These are phyloP conservation scores for Diaporthe sp. DNA, from an alignment of 2,329 filamentous ascomycete species.

Conservation along the genomic window DNA sequence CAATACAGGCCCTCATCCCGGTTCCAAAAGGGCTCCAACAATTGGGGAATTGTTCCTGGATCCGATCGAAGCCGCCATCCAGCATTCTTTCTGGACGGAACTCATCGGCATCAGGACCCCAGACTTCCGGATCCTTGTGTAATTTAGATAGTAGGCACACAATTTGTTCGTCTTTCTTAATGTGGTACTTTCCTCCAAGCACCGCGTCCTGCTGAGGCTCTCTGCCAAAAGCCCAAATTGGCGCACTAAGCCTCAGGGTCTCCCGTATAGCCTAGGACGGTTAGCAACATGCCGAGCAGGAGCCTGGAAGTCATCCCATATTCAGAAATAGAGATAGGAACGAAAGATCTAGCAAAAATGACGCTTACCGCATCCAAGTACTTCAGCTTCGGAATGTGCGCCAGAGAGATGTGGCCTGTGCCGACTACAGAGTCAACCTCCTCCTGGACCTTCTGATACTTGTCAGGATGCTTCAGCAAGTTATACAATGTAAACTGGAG, in stretches of 20 bases:
- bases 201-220: neutral
- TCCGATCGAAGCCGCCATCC: conserved; percentile 33
- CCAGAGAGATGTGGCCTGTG: conserved; percentile 25
- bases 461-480: conserved; percentile 35
- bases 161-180: neutral
- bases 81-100: conserved; percentile 38
- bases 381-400: conserved; percentile 35
- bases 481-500: conserved; percentile 35
- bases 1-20: conserved; percentile 43
- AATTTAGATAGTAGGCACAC: conserved; percentile 32
- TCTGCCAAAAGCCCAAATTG: neutral
- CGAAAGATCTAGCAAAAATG: conserved; percentile 28
- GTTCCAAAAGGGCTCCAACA: neutral
- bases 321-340: conserved; percentile 2
- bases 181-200: neutral
- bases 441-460: conserved; percentile 33
- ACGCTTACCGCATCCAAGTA: conserved; percentile 37
- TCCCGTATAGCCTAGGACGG: neutral
- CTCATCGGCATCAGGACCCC: conserved; percentile 35
- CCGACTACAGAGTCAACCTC: conserved; percentile 38
- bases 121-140: conserved; percentile 36
- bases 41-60: neutral
- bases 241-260: conserved; percentile 1
- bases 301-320: neutral
- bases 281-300: neutral